Evolutionary conservation across 2,329 filamentous ascomycete species (phyloP), one percentile per base, ranked within the genome.

Genomic region (Diaporthe aspalathi): DNA sequence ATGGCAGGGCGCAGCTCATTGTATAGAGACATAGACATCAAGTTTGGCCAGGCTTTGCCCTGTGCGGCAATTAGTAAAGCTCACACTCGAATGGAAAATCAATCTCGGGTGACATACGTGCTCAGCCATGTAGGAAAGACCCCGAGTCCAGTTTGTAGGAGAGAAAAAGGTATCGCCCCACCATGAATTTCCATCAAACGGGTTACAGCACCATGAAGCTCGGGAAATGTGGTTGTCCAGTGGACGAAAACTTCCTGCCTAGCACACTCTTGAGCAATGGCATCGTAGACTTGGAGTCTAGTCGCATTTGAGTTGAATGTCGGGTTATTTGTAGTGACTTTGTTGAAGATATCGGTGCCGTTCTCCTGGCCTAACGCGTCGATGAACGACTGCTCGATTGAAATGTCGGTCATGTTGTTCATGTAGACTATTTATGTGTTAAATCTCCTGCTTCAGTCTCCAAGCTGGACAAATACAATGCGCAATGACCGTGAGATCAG

Each of bases 151-250:
- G 50, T 90, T 91, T 1, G 81, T 79, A 0, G 86, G 82, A 70
- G 87, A 78, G 74, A 91, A 92, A 75, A 90, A 84, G 0, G 79
- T 84, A 76, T 92, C 90, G 14, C 89, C 87, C 80, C 88, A 90
- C 88, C 88, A 91, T 29, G 83, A 80, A 76, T 91, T 91, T 3
- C 87, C 88, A 66, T 91, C 89, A 0, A 76, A 80, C 0, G 78
- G 81, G 11, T 81, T 83, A 74, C 89, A 91, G 76, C 89, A 91
- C 89, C 89, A 91, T 68, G 82, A 81, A 2, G 83, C 89, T 57
- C 82, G 84, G 12, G 87, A 89, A 73, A 91, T 86, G 77, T 91
- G 89, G 76, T 91, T 90, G 77, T 91, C 88, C 0, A 90, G 73
- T 89, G 86, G 6, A 91, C 81, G 73, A 89, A 88, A 67, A 91